Conservation (phyloP, 73 alveolate species). For the Urostyla sp. region DNA sequence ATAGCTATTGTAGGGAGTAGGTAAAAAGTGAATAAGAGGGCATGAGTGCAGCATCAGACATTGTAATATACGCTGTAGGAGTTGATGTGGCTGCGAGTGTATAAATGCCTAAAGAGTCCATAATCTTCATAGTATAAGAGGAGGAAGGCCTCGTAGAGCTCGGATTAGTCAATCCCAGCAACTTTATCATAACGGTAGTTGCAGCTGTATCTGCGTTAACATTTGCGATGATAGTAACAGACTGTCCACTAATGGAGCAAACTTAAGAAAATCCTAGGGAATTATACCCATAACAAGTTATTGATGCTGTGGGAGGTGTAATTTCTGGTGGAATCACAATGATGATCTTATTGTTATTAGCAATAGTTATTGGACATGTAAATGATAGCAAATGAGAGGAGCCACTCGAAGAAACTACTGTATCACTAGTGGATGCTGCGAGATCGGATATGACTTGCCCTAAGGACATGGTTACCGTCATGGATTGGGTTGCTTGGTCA, state of each 20-base stretch:
- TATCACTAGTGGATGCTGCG: neutral
- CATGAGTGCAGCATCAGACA: too few relatives aligned
- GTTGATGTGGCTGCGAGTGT: too few relatives aligned
- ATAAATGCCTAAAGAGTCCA: too few relatives aligned
- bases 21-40: too few relatives aligned
- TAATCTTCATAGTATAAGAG: too few relatives aligned
- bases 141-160: too few relatives aligned
- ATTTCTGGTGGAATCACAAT: conserved; percentile 7
- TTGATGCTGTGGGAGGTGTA: conserved; percentile 7
- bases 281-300: conserved; percentile 26
- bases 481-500: neutral
- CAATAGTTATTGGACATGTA: neutral
- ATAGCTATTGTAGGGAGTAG: too few relatives aligned
- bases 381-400: too few relatives aligned
- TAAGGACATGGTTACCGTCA: conserved; percentile 11
- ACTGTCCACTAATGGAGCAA: neutral
- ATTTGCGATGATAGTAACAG: neutral
- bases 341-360: neutral
- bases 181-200: neutral
- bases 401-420: conserved; percentile 1
- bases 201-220: neutral
- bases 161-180: neutral
- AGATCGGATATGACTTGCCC: neutral
- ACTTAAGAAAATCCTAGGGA: neutral
- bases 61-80: too few relatives aligned